Conservation (phyloP, 148 eudicot species). For the Vaccinium darrowii region DNA sequence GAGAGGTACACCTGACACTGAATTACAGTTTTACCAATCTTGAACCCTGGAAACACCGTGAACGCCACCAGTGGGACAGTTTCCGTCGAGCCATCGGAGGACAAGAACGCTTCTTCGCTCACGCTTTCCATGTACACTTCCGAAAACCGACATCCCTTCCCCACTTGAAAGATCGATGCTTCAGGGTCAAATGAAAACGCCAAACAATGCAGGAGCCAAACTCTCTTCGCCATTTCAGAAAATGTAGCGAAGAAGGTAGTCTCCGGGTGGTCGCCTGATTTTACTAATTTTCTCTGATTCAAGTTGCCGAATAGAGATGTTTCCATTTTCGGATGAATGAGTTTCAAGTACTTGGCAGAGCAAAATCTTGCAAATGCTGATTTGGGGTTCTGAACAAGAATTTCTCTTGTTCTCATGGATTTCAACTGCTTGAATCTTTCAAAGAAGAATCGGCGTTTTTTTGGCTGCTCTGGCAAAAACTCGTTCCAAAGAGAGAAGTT, state of each 20-base stretch:
- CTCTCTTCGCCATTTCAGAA: constrained; percentile 77
- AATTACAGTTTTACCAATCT: constrained; percentile 62
- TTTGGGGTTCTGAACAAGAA: constrained; percentile 64
- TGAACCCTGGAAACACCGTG: constrained; percentile 88
- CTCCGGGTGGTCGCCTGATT: constrained; percentile 59
- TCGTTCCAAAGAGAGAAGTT: constrained; percentile 50
- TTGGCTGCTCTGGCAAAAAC: constrained; percentile 36
- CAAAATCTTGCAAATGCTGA: constrained; percentile 76
- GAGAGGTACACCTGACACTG: constrained; percentile 84
- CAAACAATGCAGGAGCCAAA: constrained; percentile 83
- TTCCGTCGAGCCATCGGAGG: constrained; percentile 17
- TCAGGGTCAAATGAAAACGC: constrained; percentile 62
- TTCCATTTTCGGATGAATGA: constrained; percentile 89
- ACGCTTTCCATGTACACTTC: constrained; percentile 92
- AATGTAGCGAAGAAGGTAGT: constrained; percentile 51
- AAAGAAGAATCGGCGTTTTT: constrained; percentile 47
- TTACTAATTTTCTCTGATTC: constrained; percentile 55
- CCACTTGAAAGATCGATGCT: constrained; percentile 64
- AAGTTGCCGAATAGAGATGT: constrained; percentile 64
- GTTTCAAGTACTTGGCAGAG: constrained; percentile 54
- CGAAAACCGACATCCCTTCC: constrained; percentile 50
- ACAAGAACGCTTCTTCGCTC: constrained; percentile 59
- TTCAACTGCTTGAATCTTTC: constrained; percentile 65
- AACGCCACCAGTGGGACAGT: constrained; percentile 62
- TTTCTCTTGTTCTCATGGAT: constrained; percentile 58